Base-by-base conservation (phyloP, 345 rosid genomes). In the Populus nigra region DNA sequence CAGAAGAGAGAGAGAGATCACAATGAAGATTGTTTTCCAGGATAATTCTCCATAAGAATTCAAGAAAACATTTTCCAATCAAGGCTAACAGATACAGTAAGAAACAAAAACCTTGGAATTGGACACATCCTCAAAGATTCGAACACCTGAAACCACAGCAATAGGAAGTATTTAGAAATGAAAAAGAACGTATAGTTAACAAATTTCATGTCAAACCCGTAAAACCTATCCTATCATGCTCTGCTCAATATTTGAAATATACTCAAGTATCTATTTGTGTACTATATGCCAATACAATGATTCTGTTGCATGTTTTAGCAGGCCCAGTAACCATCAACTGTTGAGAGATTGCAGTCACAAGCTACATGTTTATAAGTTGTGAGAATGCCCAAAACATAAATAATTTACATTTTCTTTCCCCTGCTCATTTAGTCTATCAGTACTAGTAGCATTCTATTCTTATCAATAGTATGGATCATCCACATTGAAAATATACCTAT, bases 61-160 rank as follows among this genome's bases (percentile, higher is more conserved):
- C 61, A 22, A 55, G 61, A 22, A 55, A 55, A 55, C 11, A 8
- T 6, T 8, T 20, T 22, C 61, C 9, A 7, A 73, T 18, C 7
- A 50, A 76, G 57, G 39, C 35, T 45, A 11, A 20, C 71, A 35
- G 10, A 65, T 8, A 74, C 2, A 35, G 53, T 50, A 38, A 22
- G 61, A 55, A 55, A 71, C 43, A 65, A 65, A 79, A 91, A 95
- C 99, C 99, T 95, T 95, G 74, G 84, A 71, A 81, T 90, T 84
- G 73, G 93, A 86, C 65, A 91, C 88, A 79, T 95, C 97, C 87
- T 95, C 98, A 84, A 95, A 90, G 84, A 95, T 92, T 88, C 99
- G 88, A 79, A 91, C 88, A 83, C 99, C 98, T 95, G 91, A 83
- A 86, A 89, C 73, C 76, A 82, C 74, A 79, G 71, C 43, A 76